A percentile compares a stretch with the other conserved stretches of the same genome.
These are phyloP conservation scores for Nicotiana rustica DNA, from an alignment of 305 asterid species.

Conservation along the genomic window DNA sequence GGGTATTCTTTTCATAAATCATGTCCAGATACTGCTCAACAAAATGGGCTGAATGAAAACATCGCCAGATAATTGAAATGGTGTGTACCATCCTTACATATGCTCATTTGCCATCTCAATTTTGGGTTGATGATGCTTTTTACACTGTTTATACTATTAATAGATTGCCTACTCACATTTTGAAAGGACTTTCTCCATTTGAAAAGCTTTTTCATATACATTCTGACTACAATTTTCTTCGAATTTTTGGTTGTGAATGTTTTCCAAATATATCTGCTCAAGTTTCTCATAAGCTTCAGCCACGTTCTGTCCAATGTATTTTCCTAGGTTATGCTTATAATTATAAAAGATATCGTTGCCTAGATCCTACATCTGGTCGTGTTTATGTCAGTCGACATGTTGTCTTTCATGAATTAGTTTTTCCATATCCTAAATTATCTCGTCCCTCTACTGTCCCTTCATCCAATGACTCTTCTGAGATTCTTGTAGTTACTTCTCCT, in stretches of 20 bases:
- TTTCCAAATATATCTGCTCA: background rate
- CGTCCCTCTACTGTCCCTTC: background rate
- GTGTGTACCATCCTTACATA: too few relatives aligned
- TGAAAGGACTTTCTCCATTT: too few relatives aligned
- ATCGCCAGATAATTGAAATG: background rate
- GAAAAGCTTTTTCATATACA: too few relatives aligned
- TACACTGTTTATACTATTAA: too few relatives aligned
- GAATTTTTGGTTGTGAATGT: background rate
- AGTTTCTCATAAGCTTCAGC: background rate
- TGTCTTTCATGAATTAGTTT: background rate
- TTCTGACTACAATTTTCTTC: too few relatives aligned
- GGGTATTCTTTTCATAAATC: background rate
- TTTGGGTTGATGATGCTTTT: too few relatives aligned
- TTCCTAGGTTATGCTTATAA: background rate
- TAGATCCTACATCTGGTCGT: background rate
- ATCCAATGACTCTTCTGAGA: too few relatives aligned
- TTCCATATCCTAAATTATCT: background rate
- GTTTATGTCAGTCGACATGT: background rate
- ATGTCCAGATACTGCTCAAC: background rate
- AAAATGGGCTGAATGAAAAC: slow-evolving; percentile 19
- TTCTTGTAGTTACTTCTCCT: background rate
- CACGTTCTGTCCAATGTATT: background rate
- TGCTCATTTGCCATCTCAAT: too few relatives aligned
- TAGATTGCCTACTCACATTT: too few relatives aligned
- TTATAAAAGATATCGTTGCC: background rate